These are phyloP conservation scores for Gymnopilus junonius DNA, from an alignment of 768 basidiomycete species.

Conservation along the genomic window DNA sequence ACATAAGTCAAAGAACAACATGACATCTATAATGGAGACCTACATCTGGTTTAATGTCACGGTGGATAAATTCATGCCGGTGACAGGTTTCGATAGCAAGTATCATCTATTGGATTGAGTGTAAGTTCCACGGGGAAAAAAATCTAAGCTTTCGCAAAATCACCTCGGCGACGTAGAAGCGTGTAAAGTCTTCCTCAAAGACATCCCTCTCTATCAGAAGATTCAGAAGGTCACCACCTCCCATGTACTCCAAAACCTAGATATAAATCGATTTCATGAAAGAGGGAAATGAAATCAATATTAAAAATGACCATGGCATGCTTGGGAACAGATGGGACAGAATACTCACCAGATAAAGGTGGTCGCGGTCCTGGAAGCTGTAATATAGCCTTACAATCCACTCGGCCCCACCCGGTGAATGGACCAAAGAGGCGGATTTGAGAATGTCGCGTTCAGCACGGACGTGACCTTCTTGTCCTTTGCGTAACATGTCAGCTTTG, in stretches of 20 bases:
- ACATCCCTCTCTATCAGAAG: constrained; percentile 91
- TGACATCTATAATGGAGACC: constrained; percentile 29
- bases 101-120: constrained; percentile 68
- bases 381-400: constrained; percentile 96
- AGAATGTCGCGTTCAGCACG: constrained; percentile 94
- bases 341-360: constrained; percentile 85
- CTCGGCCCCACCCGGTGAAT: constrained; percentile 74
- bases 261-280: constrained; percentile 29
- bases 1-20: constrained; percentile 20
- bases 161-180: constrained; percentile 96
- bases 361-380: constrained; percentile 94
- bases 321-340: constrained; percentile 26
- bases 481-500: constrained; percentile 92
- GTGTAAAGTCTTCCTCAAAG: constrained; percentile 88
- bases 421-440: constrained; percentile 84
- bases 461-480: constrained; percentile 97
- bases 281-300: constrained; percentile 58
- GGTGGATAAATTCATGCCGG: constrained; percentile 94
- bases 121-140: constrained; percentile 21
- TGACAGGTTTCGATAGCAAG: constrained; percentile 93
- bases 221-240: constrained; percentile 95
- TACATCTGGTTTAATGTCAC: constrained; percentile 96
- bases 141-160: constrained; percentile 16
- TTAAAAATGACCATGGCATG: constrained; percentile 40
- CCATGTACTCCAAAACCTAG: constrained; percentile 94